Base-by-base conservation (phyloP, 768 basidiomycete genomes). In the Sporobolomyces roseus region DNA sequence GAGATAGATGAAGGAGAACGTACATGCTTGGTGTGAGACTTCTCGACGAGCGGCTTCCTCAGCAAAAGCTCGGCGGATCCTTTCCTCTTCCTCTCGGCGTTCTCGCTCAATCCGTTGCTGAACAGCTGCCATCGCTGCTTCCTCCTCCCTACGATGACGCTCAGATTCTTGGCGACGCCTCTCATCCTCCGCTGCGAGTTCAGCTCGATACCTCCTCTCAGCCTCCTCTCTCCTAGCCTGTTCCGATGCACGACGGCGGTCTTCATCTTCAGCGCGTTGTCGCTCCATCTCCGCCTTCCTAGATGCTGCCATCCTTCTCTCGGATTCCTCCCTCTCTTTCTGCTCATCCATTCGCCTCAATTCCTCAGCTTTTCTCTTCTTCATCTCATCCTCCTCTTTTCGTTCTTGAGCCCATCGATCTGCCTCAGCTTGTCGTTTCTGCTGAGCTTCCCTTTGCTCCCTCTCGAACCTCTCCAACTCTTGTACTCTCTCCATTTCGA, bases 311-410 rank as follows among this genome's bases (percentile, higher is more conserved):
- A 16, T 1, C 23, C 60, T 9, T 32, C 67, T 38, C 51, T 60
- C 45, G 9, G 43, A 9, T 43, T 70, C 68, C 23, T 61, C 60
- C 13, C 68, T 43, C 30, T n/a, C 38, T 6, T 58, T 45, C 53
- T 63, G 58, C n/a, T 62, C 64, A 43, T 66, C 61, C 13, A 51
- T n/a, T 10, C 60, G 38, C 14, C 49, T 56, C 21, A 66, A 35
- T 49, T 63, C 54, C 25, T 62, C 69, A 4, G 69, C 69, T 14
- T 38, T 38, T 9, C 33, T n/a, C 32, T 54, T 61, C 64, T 66
- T 70, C 53, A 38, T 30, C 30, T 71, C 66, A 46, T 64, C 70
- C 58, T 71, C 70, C 12, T 56, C 38, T 25, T 65, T 61, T 4
- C 60, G 23, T 43, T 62, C 50, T 3, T 48, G 43, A 3, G 38